Evolutionary conservation across 2,329 filamentous ascomycete species (phyloP), one percentile per base, ranked within the genome.

Genomic region (Sclerotinia borealis): DNA sequence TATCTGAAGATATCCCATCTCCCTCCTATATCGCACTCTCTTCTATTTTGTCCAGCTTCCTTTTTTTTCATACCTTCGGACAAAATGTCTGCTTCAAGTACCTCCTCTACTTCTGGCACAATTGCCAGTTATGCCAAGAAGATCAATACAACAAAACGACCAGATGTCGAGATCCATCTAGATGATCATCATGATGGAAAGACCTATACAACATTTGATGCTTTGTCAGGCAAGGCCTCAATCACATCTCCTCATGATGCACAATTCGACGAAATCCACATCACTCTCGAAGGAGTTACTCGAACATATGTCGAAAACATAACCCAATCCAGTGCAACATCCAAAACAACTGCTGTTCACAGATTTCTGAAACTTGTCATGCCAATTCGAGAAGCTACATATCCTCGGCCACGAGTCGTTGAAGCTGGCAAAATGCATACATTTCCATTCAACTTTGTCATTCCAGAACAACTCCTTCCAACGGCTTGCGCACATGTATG

Each of bases 371-470:
- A 70, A 34, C 61, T 75, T 55, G 56, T 64, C 39, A 75, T 75
- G 73, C 73, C 73, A n/a, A 67, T 75, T 29, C 56, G 61, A 49
- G 68, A 73, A 34, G 64, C 66, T 11, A 62, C 68, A 1, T 74
- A 74, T 56, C 70, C 72, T 45, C 69, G 69, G 50, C 69, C 68
- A 52, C 63, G 71, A 61, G 65, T 74, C 39, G 70, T 69, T 22
- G 71, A 72, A 59, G 70, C 71, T 25, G 72, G 72, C 7, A 65
- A 65, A 25, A 74, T 69, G 13, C 72, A 73, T 48, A 69, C 56
- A 7, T 73, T 74, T 29, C 68, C 71, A 2, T 74, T 72, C 67
- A 71, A 74, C 64, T 75, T 75, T 61, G 73, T 72, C 13, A 66
- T 75, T 48, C 73, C 73, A 1, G 66, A 71, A 17, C 72, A 68